phyloP scores from a whole-genome alignment of 768 basidiomycete species.

The Boletus insuetus region DNA sequence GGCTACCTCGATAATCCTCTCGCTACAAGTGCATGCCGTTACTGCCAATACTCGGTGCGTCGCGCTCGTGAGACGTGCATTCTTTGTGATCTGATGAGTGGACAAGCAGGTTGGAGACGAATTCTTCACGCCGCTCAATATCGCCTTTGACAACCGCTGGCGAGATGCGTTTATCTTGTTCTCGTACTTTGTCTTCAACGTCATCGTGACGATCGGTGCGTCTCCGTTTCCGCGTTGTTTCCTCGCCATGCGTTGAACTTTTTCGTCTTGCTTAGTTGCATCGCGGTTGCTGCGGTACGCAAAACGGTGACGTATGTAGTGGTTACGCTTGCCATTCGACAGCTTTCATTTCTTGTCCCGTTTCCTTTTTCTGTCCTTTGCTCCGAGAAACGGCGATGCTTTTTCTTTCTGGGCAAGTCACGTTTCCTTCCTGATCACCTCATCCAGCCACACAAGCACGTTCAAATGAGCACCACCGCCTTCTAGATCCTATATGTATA shows the following conservation, averaged over 20 bases:
- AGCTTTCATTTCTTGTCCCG: too few species aligned
- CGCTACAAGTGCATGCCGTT: constrained; percentile 61
- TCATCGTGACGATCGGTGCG: constrained; percentile 54
- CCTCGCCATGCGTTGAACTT: neutral
- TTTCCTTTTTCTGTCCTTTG: neutral
- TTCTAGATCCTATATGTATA: neutral
- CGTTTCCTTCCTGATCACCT: neutral
- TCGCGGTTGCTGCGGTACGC: constrained; percentile 72
- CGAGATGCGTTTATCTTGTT: constrained; percentile 67
- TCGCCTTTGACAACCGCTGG: constrained; percentile 60
- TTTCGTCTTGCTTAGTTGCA: constrained; percentile 40
- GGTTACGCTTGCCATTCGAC: neutral
- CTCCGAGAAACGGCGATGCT: too few species aligned
- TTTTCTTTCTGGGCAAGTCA: too few species aligned
- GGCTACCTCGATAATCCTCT: constrained; percentile 74
- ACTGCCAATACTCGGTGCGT: constrained; percentile 60
- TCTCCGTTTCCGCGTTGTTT: neutral
- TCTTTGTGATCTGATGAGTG: neutral
- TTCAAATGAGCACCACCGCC: neutral
- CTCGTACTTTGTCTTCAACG: constrained; percentile 70
- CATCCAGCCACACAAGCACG: neutral
- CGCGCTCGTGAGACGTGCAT: neutral
- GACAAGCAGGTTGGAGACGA: constrained; percentile 54
- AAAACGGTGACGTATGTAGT: constrained; percentile 40
- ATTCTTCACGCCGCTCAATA: constrained; percentile 68